These are phyloP conservation scores for Daedalea quercina DNA, from an alignment of 768 basidiomycete genomes.

Conservation along the genomic window DNA sequence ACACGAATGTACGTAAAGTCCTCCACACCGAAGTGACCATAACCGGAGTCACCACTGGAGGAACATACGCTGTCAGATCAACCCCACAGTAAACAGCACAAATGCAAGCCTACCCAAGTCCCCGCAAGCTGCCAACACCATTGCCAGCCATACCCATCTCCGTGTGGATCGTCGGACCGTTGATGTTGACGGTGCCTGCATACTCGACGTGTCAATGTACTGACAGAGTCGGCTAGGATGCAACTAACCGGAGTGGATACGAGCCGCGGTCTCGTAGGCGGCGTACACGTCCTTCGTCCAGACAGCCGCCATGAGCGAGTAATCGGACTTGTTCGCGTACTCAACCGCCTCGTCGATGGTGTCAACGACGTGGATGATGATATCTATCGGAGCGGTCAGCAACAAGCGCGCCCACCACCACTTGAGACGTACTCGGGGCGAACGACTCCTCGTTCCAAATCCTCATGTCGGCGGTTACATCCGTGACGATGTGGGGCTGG, in stretches of 20 bases:
- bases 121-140: slow-evolving; percentile 27
- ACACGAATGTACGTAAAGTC: neutral
- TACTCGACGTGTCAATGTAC: neutral
- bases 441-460: slow-evolving; percentile 57
- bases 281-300: slow-evolving; percentile 43
- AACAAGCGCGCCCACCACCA: neutral
- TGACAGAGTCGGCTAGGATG: neutral
- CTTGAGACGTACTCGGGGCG: slow-evolving; percentile 38
- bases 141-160: slow-evolving; percentile 23
- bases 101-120: slow-evolving; percentile 34
- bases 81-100: too few relatives aligned
- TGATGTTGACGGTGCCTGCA: slow-evolving; percentile 48
- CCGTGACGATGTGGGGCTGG: slow-evolving; percentile 44
- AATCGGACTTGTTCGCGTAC: slow-evolving; percentile 47
- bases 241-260: slow-evolving; percentile 39
- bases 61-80: too few relatives aligned
- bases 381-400: slow-evolving; percentile 22
- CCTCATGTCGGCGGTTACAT: slow-evolving; percentile 41
- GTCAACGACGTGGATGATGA: slow-evolving; percentile 39
- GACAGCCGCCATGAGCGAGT: slow-evolving; percentile 43
- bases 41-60: neutral
- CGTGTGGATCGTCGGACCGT: slow-evolving; percentile 44
- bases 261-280: slow-evolving; percentile 39
- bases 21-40: neutral
- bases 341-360: slow-evolving; percentile 48